These are phyloP conservation scores for Phyllosticta capitalensis DNA, from an alignment of 2,329 filamentous ascomycete species.

Conservation along the genomic window DNA sequence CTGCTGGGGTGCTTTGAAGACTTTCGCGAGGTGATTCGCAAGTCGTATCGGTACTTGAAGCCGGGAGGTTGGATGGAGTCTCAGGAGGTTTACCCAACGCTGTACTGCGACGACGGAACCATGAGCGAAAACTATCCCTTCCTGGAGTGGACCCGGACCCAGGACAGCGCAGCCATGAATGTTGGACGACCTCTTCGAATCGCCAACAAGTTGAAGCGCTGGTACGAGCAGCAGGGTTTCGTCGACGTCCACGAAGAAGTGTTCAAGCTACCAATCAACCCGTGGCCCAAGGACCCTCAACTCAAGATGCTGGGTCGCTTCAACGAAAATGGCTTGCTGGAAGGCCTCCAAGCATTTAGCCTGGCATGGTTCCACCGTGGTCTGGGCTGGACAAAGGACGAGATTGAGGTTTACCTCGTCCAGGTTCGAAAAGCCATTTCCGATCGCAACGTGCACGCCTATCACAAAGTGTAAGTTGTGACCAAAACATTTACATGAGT, in stretches of 20 bases:
- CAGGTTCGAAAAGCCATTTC: conserved; percentile 31
- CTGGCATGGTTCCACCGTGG: conserved; percentile 34
- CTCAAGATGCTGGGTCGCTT: conserved; percentile 41
- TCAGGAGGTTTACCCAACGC: conserved; percentile 33
- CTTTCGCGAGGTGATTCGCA: conserved; percentile 46
- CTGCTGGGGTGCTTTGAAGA: conserved; percentile 49
- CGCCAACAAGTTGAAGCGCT: conserved; percentile 43
- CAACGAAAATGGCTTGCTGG: conserved; percentile 38
- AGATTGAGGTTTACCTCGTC: conserved; percentile 37
- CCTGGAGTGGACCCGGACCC: conserved; percentile 37
- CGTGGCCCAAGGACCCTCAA: conserved; percentile 41
- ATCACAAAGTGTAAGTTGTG: conserved; percentile 32
- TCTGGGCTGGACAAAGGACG: conserved; percentile 34
- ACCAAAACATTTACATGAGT: background rate
- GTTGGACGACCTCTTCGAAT: conserved; percentile 41
- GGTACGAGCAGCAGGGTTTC: conserved; percentile 49
- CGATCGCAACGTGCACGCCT: conserved; percentile 32
- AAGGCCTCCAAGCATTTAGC: conserved; percentile 36
- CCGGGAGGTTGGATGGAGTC: conserved; percentile 46
- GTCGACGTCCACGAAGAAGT: conserved; percentile 45
- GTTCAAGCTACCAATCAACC: conserved; percentile 44
- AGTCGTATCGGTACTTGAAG: conserved; percentile 42
- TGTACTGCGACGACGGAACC: conserved; percentile 46
- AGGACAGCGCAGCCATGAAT: conserved; percentile 37
- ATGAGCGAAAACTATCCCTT: conserved; percentile 40